These are phyloP conservation scores for Vicia faba DNA, from an alignment of 306 rosid species.

Conservation along the genomic window DNA sequence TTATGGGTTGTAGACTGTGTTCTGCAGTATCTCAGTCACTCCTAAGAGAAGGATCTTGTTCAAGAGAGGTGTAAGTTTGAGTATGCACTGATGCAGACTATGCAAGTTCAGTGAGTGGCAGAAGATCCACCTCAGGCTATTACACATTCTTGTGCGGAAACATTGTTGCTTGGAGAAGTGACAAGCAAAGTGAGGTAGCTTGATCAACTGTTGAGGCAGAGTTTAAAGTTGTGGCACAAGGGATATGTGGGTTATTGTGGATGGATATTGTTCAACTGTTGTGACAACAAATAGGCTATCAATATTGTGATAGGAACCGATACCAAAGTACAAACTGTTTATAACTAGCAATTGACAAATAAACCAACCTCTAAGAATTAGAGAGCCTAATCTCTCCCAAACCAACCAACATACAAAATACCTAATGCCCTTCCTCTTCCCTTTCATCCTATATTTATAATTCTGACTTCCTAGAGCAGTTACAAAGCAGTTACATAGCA, in stretches of 20 bases:
- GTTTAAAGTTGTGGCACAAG: background rate
- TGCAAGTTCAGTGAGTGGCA: background rate
- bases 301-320: background rate
- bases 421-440: too few species aligned
- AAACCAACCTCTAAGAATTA: too few species aligned
- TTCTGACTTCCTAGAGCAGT: too few species aligned
- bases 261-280: background rate
- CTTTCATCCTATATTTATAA: too few species aligned
- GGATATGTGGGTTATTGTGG: background rate
- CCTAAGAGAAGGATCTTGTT: background rate
- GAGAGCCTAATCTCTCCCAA: too few species aligned
- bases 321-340: too few species aligned
- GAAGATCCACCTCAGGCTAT: background rate
- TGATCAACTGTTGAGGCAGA: background rate
- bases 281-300: background rate
- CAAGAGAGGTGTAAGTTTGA: background rate
- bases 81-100: background rate
- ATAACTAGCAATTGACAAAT: too few species aligned
- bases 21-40: background rate
- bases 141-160: constrained; percentile 1
- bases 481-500: too few species aligned
- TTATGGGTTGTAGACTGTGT: background rate
- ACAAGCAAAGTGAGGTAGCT: background rate
- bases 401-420: too few species aligned
- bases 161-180: background rate